Percentiles rank a stretch among this genome's conserved stretches.
Conservation (phyloP, 306 rosid genomes). For the Fagus crenata region DNA sequence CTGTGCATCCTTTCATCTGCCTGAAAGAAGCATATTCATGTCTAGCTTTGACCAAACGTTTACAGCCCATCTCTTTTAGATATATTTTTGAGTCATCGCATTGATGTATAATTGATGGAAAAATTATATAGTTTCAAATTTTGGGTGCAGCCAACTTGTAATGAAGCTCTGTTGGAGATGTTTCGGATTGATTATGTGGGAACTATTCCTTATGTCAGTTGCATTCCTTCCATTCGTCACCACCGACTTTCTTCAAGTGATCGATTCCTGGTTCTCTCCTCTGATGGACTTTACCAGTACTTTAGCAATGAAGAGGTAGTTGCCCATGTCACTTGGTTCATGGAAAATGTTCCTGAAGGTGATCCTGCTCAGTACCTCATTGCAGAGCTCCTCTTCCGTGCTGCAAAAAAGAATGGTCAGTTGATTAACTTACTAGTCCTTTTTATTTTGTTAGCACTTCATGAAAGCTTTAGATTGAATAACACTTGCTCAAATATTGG, state of each 20-base stretch:
- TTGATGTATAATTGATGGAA: not conserved
- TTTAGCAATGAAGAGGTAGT: conserved; percentile 71
- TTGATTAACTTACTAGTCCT: conserved; percentile 21
- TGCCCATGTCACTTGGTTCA: conserved; percentile 64
- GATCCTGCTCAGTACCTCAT: conserved; percentile 77
- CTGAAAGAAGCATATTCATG: not conserved
- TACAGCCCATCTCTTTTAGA: not conserved
- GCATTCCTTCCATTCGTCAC: conserved; percentile 53
- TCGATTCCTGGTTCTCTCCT: conserved; percentile 63
- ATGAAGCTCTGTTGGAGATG: conserved; percentile 51
- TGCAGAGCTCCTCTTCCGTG: conserved; percentile 69
- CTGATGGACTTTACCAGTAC: conserved; percentile 67
- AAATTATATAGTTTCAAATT: conserved; percentile 8
- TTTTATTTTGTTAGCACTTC: not conserved
- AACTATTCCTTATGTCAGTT: conserved; percentile 51
- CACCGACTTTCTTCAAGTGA: conserved; percentile 66
- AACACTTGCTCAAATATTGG: not conserved
- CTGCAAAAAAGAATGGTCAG: conserved; percentile 68
- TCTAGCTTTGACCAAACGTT: not conserved
- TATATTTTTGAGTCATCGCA: not conserved
- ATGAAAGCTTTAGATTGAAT: conserved; percentile 2
- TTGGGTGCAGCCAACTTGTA: conserved; percentile 52
- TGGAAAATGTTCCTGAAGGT: conserved; percentile 67
- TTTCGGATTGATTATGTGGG: conserved; percentile 59
- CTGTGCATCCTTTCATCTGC: not conserved